Base-by-base conservation (phyloP, 192 early-diverging fungal genomes). In the Gorgonomyces haynaldii region DNA sequence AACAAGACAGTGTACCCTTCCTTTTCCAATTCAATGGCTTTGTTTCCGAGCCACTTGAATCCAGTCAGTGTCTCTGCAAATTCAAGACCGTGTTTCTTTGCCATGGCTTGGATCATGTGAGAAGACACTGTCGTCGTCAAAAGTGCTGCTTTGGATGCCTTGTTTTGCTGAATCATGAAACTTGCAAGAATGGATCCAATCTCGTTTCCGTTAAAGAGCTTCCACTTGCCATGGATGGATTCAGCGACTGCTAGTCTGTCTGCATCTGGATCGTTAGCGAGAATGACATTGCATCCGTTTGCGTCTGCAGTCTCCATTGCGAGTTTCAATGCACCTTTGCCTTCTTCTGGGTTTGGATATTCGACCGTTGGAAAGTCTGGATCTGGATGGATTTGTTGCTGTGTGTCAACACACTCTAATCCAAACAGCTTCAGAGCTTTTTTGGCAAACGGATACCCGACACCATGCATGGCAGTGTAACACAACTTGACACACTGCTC, bases 381-480 rank as follows among this genome's bases (percentile, higher is more conserved):
- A 51, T 96, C 87, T 2, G 92, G 89, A 4, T 56, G 25, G 25
- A 52, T 45, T 62, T 92, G 90, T 48, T 78, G 70, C 8, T 74
- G 62, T 2, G 83, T 80, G 7, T 63, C 45, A 16, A 79, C 62
- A 50, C 80, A 82, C 1, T 79, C 65, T 47, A 94, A 63, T 21
- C 74, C 73, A 56, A 94, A 86, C 8, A 57, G 43, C 38, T 77
- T 67, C 45, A 90, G 69, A 9, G 83, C 72, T 27, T 69, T 61
- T 16, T 73, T 62, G 2, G 84, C 88, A 66, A 81, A 88, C 12
- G 73, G 76, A 5, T 70, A 63, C 17, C 92, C 92, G 23, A 96
- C 89, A 40, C 92, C 92, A 52, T 96, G 92, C 92, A 96, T 94
- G 13, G 92, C 78, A 17, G 89, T 96, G 57, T 94, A 94, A 12